Base-by-base conservation (phyloP, 2,329 filamentous ascomycete genomes). In the Aureobasidium sp. region DNA sequence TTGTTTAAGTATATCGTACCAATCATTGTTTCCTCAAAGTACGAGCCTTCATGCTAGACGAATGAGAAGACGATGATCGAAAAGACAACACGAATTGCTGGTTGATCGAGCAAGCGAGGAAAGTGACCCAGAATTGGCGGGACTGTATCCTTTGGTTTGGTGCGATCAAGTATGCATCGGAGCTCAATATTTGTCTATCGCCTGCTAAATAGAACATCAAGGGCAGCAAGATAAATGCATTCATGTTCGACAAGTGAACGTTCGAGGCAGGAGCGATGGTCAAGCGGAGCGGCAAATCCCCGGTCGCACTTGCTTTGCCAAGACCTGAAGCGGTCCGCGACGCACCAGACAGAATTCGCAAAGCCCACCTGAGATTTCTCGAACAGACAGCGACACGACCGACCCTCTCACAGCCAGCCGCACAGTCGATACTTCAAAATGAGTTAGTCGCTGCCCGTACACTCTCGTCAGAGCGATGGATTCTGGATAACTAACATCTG, bases 401-500 rank as follows among this genome's bases (percentile, higher is more conserved):
- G 58, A 58, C 62, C 53, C 47, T 45, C 34, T 53, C 30, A 47
- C 59, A 65, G 55, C 62, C 55, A 51, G 62, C 62, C 64, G 59
- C 39, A 51, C 37, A 61, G 59, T 61, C 59, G 59, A 61, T 48
- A 53, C 39, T 54, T 61, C 59, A 61, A 61, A 65, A 65, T 65
- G 64, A 65, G 64, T 65, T 62, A 63, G 64, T 61, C 54, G 51
- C 47, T 21, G 45, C 48, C 54, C 54, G 51, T 39, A 37, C 16
- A 36, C 14, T 42, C 30, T 55, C n/a, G n/a, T 45, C 50, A 44
- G 54, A 50, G 51, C 34, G 57, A 45, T 57, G 29, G 30, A 57
- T 14, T 30, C 34, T 36, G 54, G 66, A 66, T 73, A 65, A 79
- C 78, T 82, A 72, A 82, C 76, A 71, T 66, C 67, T 69, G 70